Evolutionary conservation across 208 protist genomes (phyloP).

Genomic region (Wallacemonas collosoma): DNA sequence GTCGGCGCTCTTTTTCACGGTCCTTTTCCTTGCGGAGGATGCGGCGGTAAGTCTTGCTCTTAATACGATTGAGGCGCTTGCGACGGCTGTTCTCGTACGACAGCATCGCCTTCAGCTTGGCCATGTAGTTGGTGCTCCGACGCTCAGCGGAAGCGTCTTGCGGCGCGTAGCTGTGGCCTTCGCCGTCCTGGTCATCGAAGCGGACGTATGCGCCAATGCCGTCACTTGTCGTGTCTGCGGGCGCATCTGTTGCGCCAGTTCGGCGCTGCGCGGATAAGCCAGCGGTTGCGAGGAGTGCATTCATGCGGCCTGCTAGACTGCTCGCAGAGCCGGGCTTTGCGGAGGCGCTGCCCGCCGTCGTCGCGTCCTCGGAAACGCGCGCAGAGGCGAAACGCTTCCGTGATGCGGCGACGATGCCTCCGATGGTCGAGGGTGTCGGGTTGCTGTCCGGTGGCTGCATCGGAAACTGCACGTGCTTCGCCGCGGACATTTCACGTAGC

Average conservation of each 20-base stretch:
- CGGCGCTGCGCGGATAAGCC: constrained; percentile 49
- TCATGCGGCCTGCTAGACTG: constrained; percentile 56
- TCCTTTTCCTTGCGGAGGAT: constrained; percentile 93
- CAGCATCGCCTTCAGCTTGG: constrained; percentile 91
- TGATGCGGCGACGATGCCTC: constrained; percentile 65
- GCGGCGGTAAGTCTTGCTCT: constrained; percentile 93
- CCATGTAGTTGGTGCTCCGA: constrained; percentile 67
- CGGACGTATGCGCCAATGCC: constrained; percentile 42
- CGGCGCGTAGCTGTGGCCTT: constrained; percentile 11
- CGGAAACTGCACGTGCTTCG: constrained; percentile 82
- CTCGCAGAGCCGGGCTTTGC: constrained; percentile 34
- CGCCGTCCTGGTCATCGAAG: constrained; percentile 34
- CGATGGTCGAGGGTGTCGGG: constrained; percentile 68
- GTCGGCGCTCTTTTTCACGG: constrained; percentile 71
- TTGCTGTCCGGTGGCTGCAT: constrained; percentile 75
- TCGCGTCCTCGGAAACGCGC: constrained; percentile 7
- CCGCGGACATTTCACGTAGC: constrained; percentile 60
- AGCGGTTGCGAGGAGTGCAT: constrained; percentile 55
- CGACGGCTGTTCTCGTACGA: constrained; percentile 85
- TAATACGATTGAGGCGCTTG: constrained; percentile 91
- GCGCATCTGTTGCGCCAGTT: neutral
- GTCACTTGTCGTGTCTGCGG: constrained; percentile 24
- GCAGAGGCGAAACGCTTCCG: constrained; percentile 21
- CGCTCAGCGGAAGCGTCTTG: constrained; percentile 19
- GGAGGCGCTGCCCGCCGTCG: neutral